These are phyloP conservation scores for Knufia petricola DNA, from an alignment of 2,329 filamentous ascomycete species.

Conservation along the genomic window DNA sequence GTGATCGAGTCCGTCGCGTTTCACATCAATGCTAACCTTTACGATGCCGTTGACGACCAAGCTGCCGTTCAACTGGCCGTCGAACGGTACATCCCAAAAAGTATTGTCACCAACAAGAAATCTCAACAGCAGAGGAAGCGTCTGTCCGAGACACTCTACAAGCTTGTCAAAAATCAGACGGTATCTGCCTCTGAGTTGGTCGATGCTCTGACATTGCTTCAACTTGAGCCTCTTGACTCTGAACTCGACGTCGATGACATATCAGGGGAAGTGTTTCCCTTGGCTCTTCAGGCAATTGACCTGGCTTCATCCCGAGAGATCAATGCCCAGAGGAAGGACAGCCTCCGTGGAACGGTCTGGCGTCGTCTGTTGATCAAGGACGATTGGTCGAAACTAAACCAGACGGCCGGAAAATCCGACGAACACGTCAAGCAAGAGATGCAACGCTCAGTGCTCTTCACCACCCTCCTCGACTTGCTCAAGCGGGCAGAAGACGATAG, in stretches of 20 bases:
- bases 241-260: conserved; percentile 40
- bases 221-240: conserved; percentile 33
- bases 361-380: conserved; percentile 74
- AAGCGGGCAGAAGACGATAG: neutral
- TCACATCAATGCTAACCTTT: conserved; percentile 59
- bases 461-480: conserved; percentile 1
- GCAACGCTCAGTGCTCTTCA: conserved; percentile 2
- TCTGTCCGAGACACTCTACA: conserved; percentile 60
- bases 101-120: conserved; percentile 43
- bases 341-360: conserved; percentile 63
- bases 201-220: conserved; percentile 67
- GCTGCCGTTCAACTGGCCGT: conserved; percentile 66
- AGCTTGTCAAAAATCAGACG: conserved; percentile 58
- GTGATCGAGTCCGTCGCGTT: conserved; percentile 72
- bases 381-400: conserved; percentile 72
- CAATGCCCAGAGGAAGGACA: conserved; percentile 28
- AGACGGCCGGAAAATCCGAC: conserved; percentile 66
- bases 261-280: conserved; percentile 57
- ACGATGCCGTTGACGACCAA: conserved; percentile 65
- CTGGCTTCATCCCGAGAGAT: conserved; percentile 30
- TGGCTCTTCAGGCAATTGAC: conserved; percentile 55
- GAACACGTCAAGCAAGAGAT: conserved; percentile 54
- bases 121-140: conserved; percentile 59
- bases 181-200: conserved; percentile 19
- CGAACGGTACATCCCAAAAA: conserved; percentile 46